These are phyloP conservation scores for Hippophae rhamnoides DNA, from an alignment of 306 rosid genomes.

Conservation along the genomic window DNA sequence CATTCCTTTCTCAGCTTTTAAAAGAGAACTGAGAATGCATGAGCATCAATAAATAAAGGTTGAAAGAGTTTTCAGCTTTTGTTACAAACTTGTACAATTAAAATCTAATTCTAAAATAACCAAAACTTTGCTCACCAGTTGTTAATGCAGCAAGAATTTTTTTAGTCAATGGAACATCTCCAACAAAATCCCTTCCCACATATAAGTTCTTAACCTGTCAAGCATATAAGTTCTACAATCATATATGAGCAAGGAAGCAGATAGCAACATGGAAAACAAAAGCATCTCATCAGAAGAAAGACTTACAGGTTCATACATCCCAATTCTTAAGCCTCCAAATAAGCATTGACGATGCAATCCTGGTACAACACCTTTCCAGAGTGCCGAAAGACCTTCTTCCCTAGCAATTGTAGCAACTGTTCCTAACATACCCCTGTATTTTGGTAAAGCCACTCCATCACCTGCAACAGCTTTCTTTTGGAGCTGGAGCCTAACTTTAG, in stretches of 20 bases:
- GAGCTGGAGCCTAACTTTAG: slow-evolving; percentile 96
- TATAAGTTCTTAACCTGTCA: slow-evolving; percentile 70
- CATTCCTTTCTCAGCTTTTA: neutral
- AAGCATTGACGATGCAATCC: slow-evolving; percentile 92
- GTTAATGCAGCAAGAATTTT: slow-evolving; percentile 89
- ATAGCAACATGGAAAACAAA: slow-evolving; percentile 8
- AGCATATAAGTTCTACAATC: slow-evolving; percentile 12
- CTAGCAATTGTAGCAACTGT: slow-evolving; percentile 88
- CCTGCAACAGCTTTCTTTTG: slow-evolving; percentile 68
- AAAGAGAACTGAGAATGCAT: too few species aligned
- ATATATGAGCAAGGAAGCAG: slow-evolving; percentile 15
- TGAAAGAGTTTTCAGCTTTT: neutral
- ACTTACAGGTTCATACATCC: slow-evolving; percentile 90
- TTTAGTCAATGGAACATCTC: slow-evolving; percentile 83
- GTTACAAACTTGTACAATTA: slow-evolving; percentile 8
- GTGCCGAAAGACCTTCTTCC: slow-evolving; percentile 82
- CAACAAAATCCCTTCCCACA: slow-evolving; percentile 72
- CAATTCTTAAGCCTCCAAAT: slow-evolving; percentile 85
- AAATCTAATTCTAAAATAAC: slow-evolving; percentile 5
- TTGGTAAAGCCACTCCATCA: slow-evolving; percentile 53
- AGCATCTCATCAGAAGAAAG: neutral
- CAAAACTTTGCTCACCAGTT: slow-evolving; percentile 52
- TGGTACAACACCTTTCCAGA: slow-evolving; percentile 94
- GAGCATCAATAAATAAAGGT: neutral
- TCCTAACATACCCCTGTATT: slow-evolving; percentile 86